Evolutionary conservation across 176 grass and related monocot genomes (phyloP).

Genomic region (Oryza punctata): DNA sequence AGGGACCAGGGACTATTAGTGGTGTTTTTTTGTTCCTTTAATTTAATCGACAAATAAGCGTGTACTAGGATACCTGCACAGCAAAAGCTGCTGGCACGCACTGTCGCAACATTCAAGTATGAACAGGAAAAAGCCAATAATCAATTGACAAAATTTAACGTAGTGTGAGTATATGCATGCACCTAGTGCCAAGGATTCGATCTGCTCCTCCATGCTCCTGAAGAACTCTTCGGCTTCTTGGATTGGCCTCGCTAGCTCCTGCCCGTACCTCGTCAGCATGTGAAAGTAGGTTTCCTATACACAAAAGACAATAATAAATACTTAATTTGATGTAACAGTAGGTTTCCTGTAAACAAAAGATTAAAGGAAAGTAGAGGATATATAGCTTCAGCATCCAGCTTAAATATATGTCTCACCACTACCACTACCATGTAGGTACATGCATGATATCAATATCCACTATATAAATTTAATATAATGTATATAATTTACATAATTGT

Average conservation of each 20-base stretch:
- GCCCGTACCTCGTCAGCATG: conserved; percentile 60
- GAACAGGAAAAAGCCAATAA: not conserved
- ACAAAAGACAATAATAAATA: not conserved
- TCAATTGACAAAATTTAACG: not conserved
- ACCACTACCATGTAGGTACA: too few species aligned
- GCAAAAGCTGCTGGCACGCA: not conserved
- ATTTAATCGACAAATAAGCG: too few species aligned
- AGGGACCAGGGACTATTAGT: too few species aligned
- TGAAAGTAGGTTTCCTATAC: conserved; percentile 42
- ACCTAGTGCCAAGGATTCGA: conserved; percentile 59
- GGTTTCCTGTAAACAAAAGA: not conserved
- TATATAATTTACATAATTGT: too few species aligned
- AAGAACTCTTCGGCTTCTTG: conserved; percentile 77
- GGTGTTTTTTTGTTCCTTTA: too few species aligned
- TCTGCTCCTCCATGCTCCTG: conserved; percentile 66
- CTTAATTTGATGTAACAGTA: too few species aligned
- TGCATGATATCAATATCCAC: too few species aligned
- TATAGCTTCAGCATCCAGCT: too few species aligned
- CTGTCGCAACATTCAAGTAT: not conserved
- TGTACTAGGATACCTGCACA: not conserved
- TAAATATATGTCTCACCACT: too few species aligned
- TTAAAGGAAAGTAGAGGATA: too few species aligned
- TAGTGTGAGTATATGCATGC: conserved; percentile 32
- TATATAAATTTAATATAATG: too few species aligned
- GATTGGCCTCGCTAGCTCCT: conserved; percentile 68